Conservation (phyloP, 2,329 filamentous ascomycete genomes). For the Cytospora schulzeri region DNA sequence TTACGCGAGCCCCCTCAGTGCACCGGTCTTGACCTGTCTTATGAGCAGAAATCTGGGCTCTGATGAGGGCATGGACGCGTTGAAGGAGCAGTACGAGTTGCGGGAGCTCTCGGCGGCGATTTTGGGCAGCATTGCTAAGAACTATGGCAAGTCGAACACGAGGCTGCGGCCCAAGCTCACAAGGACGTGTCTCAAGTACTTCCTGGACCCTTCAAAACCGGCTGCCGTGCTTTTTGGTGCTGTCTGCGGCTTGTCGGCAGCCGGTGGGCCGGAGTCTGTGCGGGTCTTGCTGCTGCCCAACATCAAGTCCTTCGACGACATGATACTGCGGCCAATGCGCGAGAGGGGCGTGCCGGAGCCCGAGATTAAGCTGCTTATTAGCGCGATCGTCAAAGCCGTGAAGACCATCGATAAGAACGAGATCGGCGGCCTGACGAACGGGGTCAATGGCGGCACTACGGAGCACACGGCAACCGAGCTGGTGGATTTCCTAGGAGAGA, state of each 20-base stretch:
- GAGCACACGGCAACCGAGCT: conserved; percentile 49
- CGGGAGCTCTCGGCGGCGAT: conserved; percentile 84
- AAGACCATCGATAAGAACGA: conserved; percentile 44
- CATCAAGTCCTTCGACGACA: conserved; percentile 55
- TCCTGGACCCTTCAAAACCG: conserved; percentile 83
- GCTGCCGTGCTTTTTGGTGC: conserved; percentile 88
- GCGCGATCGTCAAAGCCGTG: conserved; percentile 58
- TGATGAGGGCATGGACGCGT: conserved; percentile 52
- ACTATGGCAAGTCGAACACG: conserved; percentile 79
- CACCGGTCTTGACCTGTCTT: conserved; percentile 88
- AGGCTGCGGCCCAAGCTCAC: conserved; percentile 86
- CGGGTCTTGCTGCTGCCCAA: conserved; percentile 59
- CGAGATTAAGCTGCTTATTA: conserved; percentile 58
- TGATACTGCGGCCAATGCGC: conserved; percentile 55
- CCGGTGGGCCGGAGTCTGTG: conserved; percentile 68
- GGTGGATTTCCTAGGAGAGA: conserved; percentile 57
- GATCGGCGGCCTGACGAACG: conserved; percentile 40
- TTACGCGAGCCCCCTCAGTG: conserved; percentile 69
- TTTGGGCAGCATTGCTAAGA: conserved; percentile 75
- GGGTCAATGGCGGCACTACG: conserved; percentile 41
- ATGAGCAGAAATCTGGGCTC: conserved; percentile 78
- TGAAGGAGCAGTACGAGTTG: conserved; percentile 72
- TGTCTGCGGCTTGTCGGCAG: conserved; percentile 74
- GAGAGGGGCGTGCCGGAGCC: conserved; percentile 45
- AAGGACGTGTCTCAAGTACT: conserved; percentile 88